Evolutionary conservation across 2,329 filamentous ascomycete species (phyloP), one percentile per base, ranked within the genome.

Genomic region (Colletotrichum spaethianum): DNA sequence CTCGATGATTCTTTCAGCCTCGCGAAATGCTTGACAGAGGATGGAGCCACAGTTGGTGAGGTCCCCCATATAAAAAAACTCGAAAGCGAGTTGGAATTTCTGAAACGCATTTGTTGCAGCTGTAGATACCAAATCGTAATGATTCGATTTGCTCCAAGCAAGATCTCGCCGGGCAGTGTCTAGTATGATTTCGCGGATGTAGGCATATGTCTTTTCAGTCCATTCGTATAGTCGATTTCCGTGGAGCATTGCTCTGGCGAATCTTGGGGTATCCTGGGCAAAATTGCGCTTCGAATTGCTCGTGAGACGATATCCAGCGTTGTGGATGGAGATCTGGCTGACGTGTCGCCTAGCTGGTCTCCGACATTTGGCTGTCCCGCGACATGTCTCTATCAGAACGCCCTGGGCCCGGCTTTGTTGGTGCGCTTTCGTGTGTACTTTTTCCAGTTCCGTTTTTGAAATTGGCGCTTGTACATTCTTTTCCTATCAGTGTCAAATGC

Each of bases 401-500:
- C 33, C 20, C 5, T 57, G 20, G 5, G 33, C n/a, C 8, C 20
- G 53, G 5, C 33, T 57, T 40, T n/a, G n/a, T 12, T 28, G 40
- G 9, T 12, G 8, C 0, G 23, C 18, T 59, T 65, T 65, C 18
- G 63, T 57, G 28, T 65, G 57, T 65, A 65, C n/a, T 40, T 65
- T 16, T 48, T 65, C 63, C 63, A 65, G 2, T n/a, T 33, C 63
- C 63, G 59, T 42, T 46, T 59, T 11, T 38, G 20, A n/a, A 65
- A 65, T 20, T 65, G 63, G 3, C 63, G 38, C 26, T 65, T 65
- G 23, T 65, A 65, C 63, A 59, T 59, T n/a, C 52, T 57, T 23
- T 59, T 40, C 11, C 63, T 46, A 7, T 0, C 4, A n/a, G 18
- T 31, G 16, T 16, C 33, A 8, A 8, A n/a, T 20, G 44, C 31